Evolutionary conservation across 306 rosid species (phyloP).

Genomic region (Carpinus viminea): DNA sequence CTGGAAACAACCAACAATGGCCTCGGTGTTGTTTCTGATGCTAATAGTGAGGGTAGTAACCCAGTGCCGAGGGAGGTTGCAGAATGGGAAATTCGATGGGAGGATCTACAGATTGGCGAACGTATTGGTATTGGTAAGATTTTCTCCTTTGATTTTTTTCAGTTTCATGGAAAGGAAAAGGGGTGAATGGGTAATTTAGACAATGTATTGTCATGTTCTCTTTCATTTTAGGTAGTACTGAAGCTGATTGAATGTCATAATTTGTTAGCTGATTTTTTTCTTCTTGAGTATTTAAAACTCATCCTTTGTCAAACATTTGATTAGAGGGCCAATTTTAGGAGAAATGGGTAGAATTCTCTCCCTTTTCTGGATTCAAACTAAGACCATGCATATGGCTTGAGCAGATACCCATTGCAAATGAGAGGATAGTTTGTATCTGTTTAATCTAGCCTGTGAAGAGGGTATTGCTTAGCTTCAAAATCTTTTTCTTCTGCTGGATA

Average conservation of each 20-base stretch:
- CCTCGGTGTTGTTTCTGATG: conserved; percentile 35
- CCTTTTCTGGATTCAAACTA: neutral
- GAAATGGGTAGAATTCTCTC: neutral
- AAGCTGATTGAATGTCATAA: neutral
- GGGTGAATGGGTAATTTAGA: neutral
- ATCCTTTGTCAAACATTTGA: neutral
- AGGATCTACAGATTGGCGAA: conserved; percentile 92
- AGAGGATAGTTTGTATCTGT: neutral
- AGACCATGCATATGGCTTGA: neutral
- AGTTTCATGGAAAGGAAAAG: neutral
- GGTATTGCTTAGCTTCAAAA: neutral
- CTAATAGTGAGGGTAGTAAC: conserved; percentile 45
- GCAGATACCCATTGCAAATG: neutral
- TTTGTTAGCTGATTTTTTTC: neutral
- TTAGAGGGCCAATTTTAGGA: neutral
- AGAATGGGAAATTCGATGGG: conserved; percentile 97
- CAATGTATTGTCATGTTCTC: neutral
- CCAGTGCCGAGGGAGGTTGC: conserved; percentile 68
- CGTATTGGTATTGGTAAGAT: conserved; percentile 99
- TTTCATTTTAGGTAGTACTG: neutral
- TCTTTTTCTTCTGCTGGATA: neutral
- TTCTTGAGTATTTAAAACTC: neutral
- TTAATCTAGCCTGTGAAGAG: neutral
- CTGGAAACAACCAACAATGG: conserved; percentile 37
- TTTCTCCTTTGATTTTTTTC: conserved; percentile 11